Evolutionary conservation across 2,329 filamentous ascomycete genomes (phyloP).

Genomic region (Alternaria conjuncta): DNA sequence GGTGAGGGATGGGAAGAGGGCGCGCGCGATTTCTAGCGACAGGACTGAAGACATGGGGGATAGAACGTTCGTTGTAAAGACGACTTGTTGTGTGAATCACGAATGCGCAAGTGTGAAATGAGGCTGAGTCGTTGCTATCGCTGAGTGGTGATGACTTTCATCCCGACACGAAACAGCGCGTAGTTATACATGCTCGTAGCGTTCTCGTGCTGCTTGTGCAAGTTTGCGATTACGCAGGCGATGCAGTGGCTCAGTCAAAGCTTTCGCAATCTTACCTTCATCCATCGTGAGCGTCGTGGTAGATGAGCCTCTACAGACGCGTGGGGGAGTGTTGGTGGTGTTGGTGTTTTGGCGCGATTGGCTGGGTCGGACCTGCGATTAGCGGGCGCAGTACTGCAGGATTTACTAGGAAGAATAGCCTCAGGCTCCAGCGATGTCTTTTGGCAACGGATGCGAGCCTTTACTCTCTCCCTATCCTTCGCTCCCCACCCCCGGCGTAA

Average conservation of each 20-base stretch:
- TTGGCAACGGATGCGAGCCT: background rate
- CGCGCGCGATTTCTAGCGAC: background rate
- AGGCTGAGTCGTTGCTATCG: background rate
- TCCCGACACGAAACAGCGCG: background rate
- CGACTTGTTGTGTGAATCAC: no score
- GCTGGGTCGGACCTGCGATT: background rate
- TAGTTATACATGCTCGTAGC: background rate
- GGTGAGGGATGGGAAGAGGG: background rate
- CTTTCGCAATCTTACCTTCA: background rate
- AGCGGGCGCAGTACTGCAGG: background rate
- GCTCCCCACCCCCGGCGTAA: background rate
- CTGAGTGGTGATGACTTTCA: background rate
- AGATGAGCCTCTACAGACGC: background rate
- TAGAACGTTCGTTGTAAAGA: no score
- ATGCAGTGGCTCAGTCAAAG: slow-evolving; percentile 3
- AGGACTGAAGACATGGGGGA: background rate
- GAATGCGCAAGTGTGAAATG: no score
- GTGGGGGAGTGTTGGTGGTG: background rate
- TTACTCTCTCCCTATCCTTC: background rate
- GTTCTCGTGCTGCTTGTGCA: background rate
- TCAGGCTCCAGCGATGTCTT: background rate
- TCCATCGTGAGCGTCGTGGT: no score
- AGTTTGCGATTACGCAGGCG: background rate
- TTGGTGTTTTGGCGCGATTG: background rate
- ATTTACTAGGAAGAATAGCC: background rate